These are phyloP conservation scores for Euptelea pleiosperma DNA, from an alignment of 164 flowering plant genomes.

Conservation along the genomic window DNA sequence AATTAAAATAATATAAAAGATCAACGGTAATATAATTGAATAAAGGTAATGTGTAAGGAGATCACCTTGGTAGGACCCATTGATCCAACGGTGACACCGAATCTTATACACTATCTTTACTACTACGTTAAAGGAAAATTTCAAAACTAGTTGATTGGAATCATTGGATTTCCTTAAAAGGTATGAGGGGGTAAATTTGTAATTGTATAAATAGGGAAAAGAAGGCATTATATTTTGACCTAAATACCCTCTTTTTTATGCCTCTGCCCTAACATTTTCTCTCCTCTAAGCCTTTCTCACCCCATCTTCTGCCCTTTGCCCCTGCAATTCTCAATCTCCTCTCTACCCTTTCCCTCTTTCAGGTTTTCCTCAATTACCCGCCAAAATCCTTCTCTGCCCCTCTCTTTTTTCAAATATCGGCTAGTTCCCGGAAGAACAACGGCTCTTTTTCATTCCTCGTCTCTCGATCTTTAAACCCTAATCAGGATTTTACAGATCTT, in stretches of 20 bases:
- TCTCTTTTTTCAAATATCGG: conserved; percentile 3
- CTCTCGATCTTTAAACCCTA: conserved; percentile 12
- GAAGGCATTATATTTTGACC: conserved; percentile 3
- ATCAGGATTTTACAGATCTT: too few relatives aligned
- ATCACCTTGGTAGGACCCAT: too few relatives aligned
- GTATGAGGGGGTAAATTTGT: neutral
- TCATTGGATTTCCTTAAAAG: too few relatives aligned
- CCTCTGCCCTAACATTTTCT: neutral
- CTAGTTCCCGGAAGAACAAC: too few relatives aligned
- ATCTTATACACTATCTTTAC: too few relatives aligned
- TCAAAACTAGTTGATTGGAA: too few relatives aligned
- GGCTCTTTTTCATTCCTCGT: neutral
- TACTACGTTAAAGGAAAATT: too few relatives aligned
- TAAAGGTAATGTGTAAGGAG: too few relatives aligned
- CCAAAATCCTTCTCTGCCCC: conserved; percentile 18
- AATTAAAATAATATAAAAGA: too few relatives aligned
- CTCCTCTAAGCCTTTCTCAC: neutral
- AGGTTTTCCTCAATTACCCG: conserved; percentile 25
- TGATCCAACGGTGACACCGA: too few relatives aligned
- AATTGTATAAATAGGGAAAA: neutral
- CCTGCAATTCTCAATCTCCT: conserved; percentile 14
- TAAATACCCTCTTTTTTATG: conserved; percentile 16
- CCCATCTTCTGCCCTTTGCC: conserved; percentile 23
- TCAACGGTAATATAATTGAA: too few relatives aligned
- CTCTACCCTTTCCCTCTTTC: conserved; percentile 20